phyloP scores from a whole-genome alignment of 2,329 filamentous ascomycete genomes.

The Penicillium sp. region DNA sequence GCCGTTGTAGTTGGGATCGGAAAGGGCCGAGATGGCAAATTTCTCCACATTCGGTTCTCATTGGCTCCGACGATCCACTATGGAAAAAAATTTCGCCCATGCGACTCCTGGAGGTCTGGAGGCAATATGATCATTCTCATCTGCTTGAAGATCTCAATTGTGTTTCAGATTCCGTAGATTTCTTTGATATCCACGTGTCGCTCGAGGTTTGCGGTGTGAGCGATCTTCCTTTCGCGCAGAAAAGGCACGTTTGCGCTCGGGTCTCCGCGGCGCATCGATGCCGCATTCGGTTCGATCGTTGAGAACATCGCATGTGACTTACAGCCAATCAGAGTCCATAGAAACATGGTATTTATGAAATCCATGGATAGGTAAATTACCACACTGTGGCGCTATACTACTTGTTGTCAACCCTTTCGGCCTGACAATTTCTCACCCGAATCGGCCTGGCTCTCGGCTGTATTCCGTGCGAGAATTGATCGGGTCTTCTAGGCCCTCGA shows the following conservation, averaged over 20 bases:
- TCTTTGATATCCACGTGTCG: too few relatives aligned
- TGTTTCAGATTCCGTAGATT: too few relatives aligned
- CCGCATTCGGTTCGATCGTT: conserved; percentile 17
- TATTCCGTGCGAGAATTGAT: not conserved
- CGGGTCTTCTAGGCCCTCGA: not conserved
- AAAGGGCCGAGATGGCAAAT: not conserved
- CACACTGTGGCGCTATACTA: not conserved
- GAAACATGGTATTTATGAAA: not conserved
- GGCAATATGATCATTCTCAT: not conserved
- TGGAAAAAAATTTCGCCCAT: not conserved
- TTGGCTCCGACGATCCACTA: not conserved
- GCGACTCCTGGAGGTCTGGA: not conserved
- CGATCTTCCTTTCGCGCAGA: not conserved
- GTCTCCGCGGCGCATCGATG: conserved; percentile 13
- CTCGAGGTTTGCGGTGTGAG: not conserved
- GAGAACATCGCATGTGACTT: not conserved
- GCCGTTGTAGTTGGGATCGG: not conserved
- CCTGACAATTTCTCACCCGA: not conserved
- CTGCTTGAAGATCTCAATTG: not conserved
- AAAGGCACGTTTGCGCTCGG: not conserved
- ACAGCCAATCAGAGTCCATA: not conserved
- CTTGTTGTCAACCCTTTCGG: not conserved
- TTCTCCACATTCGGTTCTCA: not conserved
- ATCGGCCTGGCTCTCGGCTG: not conserved
- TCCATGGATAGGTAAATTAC: not conserved